A percentile compares a stretch with the other conserved stretches of the same genome.
Evolutionary conservation across 75 land plant genomes (phyloP).

Genomic region (Pinus taeda): DNA sequence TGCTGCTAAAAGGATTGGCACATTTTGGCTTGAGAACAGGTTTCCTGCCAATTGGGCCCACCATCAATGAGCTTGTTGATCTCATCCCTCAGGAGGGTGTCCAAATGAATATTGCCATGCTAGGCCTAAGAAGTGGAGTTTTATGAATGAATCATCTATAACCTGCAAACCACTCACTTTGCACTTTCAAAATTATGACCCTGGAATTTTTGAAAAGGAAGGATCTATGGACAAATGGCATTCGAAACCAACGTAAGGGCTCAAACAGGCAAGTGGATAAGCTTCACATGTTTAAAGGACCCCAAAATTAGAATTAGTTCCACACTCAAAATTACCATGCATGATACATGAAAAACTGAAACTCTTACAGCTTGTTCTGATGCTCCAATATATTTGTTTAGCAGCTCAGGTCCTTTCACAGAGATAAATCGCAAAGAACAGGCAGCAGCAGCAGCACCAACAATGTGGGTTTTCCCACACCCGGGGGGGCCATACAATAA

Average conservation of each 20-base stretch:
- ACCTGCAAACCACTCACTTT: background rate
- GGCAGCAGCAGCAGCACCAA: constrained; percentile 98
- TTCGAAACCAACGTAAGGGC: background rate
- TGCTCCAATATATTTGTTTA: constrained; percentile 99
- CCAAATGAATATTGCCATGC: too few species aligned
- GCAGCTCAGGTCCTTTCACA: constrained; percentile 95
- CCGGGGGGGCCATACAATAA: constrained; percentile 99
- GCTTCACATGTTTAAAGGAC: background rate
- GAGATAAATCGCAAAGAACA: constrained; percentile 86
- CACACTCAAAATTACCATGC: background rate
- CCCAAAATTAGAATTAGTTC: background rate
- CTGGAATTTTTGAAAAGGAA: background rate
- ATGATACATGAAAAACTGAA: background rate
- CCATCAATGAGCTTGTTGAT: too few species aligned
- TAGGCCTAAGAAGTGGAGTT: background rate
- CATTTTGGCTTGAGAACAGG: too few species aligned
- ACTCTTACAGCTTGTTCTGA: constrained; percentile 96
- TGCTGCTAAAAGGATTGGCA: too few species aligned
- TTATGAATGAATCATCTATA: background rate
- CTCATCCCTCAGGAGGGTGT: too few species aligned
- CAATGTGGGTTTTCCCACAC: constrained; percentile 98
- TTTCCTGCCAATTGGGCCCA: too few species aligned
- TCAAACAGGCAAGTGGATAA: background rate
- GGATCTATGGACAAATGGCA: background rate
- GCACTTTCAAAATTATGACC: background rate